A percentile compares a stretch with the other conserved stretches of the same genome.
Conservation (phyloP, 192 early-diverging fungal species). For the Gonapodya prolifera region DNA sequence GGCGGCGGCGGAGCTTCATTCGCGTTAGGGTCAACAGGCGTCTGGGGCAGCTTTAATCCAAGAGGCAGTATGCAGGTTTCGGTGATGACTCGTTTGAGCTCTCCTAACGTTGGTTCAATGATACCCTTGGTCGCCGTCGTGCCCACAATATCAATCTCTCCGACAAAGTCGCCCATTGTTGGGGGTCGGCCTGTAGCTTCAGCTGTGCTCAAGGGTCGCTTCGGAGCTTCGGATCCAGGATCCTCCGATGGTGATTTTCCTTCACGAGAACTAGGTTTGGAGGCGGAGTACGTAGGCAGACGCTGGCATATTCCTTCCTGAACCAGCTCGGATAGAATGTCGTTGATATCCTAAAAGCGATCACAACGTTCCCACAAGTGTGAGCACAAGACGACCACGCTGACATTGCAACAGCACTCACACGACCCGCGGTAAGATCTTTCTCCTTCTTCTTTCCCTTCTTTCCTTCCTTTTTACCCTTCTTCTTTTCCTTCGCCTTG, state of each 20-base stretch:
- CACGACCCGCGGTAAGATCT: constrained; percentile 43
- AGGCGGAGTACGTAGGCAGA: constrained; percentile 24
- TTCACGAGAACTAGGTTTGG: constrained; percentile 9
- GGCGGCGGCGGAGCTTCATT: constrained; percentile 3
- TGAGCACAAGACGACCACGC: constrained; percentile 39
- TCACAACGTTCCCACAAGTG: constrained; percentile 13
- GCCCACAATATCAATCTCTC: constrained; percentile 29
- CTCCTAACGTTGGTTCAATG: constrained; percentile 31
- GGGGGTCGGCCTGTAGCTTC: constrained; percentile 5
- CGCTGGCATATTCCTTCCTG: neutral
- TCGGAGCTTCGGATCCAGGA: constrained; percentile 7
- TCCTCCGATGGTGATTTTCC: constrained; percentile 1
- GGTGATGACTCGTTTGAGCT: constrained; percentile 28
- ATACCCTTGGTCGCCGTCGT: constrained; percentile 21
- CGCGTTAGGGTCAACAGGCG: constrained; percentile 16
- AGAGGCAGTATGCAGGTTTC: constrained; percentile 44
- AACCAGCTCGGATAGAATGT: neutral
- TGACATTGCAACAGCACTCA: constrained; percentile 47
- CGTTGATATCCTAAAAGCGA: neutral
- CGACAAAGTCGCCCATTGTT: constrained; percentile 22
- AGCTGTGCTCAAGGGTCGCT: too few species aligned
- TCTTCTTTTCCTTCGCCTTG: constrained; percentile 25
- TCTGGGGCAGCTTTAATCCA: too few species aligned
- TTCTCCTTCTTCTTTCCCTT: constrained; percentile 58
- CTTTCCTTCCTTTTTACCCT: constrained; percentile 27